Evolutionary conservation across 2,329 filamentous ascomycete genomes (phyloP).

Genomic region (Metarhizium album): DNA sequence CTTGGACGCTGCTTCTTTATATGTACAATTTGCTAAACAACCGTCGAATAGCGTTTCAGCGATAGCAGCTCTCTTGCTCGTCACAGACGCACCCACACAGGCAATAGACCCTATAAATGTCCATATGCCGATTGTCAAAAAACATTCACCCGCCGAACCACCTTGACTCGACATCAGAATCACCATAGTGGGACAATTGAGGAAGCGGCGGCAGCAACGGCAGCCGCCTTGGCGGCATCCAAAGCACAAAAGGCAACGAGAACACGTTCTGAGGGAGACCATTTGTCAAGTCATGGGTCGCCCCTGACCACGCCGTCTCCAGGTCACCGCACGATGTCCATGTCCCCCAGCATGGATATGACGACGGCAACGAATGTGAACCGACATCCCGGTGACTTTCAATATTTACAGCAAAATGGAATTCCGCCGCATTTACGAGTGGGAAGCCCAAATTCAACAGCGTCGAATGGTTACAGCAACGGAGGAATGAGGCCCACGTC

Average conservation of each 20-base stretch:
- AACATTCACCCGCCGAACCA: constrained; percentile 93
- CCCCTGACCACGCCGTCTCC: constrained; percentile 75
- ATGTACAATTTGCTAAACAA: neutral
- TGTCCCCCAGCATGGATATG: constrained; percentile 70
- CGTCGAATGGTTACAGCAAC: constrained; percentile 41
- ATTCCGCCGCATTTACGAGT: constrained; percentile 76
- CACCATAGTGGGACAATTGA: constrained; percentile 93
- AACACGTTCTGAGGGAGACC: constrained; percentile 58
- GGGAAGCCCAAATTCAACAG: constrained; percentile 58
- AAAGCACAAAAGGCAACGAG: constrained; percentile 29
- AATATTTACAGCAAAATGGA: constrained; percentile 63
- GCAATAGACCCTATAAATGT: constrained; percentile 94
- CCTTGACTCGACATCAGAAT: constrained; percentile 89
- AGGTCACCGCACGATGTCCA: constrained; percentile 64
- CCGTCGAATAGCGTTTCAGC: constrained; percentile 64
- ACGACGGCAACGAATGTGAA: constrained; percentile 57
- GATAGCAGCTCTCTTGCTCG: constrained; percentile 90
- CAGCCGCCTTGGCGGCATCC: constrained; percentile 62
- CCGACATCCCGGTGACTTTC: constrained; percentile 52
- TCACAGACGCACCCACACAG: constrained; percentile 89
- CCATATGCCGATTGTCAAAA: constrained; percentile 96
- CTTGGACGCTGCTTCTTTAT: neutral
- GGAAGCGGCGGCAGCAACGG: constrained; percentile 81
- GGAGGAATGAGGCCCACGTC: constrained; percentile 60
- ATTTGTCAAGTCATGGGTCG: constrained; percentile 60